Evolutionary conservation across 139 green algal genomes (phyloP).

Genomic region (Asterochloris sp.): DNA sequence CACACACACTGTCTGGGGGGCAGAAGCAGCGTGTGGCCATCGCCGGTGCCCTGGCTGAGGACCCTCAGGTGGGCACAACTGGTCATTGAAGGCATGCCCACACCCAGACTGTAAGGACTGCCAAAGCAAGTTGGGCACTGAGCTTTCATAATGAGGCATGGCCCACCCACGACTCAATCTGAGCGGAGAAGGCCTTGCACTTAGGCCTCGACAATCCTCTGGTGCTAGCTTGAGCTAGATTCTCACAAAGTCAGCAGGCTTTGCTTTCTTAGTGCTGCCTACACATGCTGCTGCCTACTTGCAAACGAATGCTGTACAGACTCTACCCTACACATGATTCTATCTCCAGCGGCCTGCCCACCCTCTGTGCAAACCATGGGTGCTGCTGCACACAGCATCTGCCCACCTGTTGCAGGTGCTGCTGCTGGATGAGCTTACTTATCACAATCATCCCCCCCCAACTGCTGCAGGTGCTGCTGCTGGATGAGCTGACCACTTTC

Average conservation of each 20-base stretch:
- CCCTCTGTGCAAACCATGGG: no score
- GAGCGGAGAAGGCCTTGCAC: no score
- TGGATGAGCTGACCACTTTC: conserved; percentile 99
- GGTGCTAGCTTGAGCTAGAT: no score
- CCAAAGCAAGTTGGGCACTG: background rate
- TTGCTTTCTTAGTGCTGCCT: no score
- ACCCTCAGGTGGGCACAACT: conserved; percentile 18
- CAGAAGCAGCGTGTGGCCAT: conserved; percentile 98
- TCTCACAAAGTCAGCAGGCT: no score
- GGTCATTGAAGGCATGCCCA: background rate
- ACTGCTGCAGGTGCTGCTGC: conserved; percentile 72
- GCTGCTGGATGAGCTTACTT: background rate
- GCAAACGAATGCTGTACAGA: no score
- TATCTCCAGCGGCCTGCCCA: no score
- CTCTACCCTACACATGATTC: no score
- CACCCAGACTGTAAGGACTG: background rate
- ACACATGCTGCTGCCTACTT: no score
- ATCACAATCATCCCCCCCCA: no score
- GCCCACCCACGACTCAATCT: background rate
- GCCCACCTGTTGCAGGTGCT: background rate
- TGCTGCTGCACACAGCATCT: background rate
- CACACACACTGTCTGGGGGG: conserved; percentile 88
- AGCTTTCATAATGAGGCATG: background rate
- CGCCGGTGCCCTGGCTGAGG: conserved; percentile 65
- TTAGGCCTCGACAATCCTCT: no score